A percentile compares a stretch with the other conserved stretches of the same genome.
Evolutionary conservation across 163 green algal genomes (phyloP).

Genomic region (Scenedesmus sp.): DNA sequence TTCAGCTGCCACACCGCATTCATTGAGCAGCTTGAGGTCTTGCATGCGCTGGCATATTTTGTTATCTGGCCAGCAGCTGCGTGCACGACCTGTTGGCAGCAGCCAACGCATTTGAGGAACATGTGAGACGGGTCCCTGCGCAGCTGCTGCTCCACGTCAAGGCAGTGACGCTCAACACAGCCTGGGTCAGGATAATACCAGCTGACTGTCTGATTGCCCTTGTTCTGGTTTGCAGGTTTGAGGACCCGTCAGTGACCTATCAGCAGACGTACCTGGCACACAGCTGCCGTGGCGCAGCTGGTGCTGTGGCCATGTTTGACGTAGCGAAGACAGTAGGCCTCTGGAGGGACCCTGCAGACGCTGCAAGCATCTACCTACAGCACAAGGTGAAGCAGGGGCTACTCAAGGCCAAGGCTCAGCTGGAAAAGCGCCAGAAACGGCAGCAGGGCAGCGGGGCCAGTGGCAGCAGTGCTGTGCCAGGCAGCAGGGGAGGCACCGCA

Average conservation of each 20-base stretch:
- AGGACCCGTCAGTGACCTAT: slow-evolving; percentile 8
- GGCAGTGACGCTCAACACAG: too few relatives aligned
- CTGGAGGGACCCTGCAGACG: slow-evolving; percentile 13
- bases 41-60: too few relatives aligned
- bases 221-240: background rate
- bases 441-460: background rate
- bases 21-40: too few relatives aligned
- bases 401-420: background rate
- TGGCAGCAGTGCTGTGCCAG: background rate
- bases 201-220: background rate
- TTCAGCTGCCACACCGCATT: too few relatives aligned
- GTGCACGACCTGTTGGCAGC: too few relatives aligned
- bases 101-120: too few relatives aligned
- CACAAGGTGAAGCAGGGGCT: slow-evolving; percentile 12
- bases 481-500: background rate
- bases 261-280: slow-evolving; percentile 31
- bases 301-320: slow-evolving; percentile 27
- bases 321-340: background rate
- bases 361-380: background rate
- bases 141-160: too few relatives aligned
- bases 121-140: too few relatives aligned
- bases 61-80: too few relatives aligned
- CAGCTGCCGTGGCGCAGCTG: background rate
- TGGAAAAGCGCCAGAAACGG: background rate
- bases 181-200: too few relatives aligned